Evolutionary conservation across 2,329 filamentous ascomycete genomes (phyloP), one percentile per base, ranked within the genome.

Genomic region (Trichophyton rubrum): DNA sequence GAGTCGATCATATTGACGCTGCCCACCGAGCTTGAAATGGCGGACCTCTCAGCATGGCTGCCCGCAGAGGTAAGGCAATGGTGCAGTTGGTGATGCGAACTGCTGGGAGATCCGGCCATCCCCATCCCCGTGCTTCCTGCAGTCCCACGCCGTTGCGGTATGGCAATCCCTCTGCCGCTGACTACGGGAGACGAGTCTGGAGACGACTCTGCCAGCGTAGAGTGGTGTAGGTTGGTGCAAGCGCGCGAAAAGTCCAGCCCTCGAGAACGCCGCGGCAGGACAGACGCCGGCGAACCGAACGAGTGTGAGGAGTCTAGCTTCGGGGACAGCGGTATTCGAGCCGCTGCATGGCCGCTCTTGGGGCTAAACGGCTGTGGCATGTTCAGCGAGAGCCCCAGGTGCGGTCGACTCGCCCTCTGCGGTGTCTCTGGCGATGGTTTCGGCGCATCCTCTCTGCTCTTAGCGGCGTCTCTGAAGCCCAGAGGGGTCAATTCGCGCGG

Each of bases 211-310:
- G 92, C 91, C 7, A 97, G 82, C 0, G 89, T 97, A 15, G 92
- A 96, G 73, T 97, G 93, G 74, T 97, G 93, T 22, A 99, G 80
- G 70, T 91, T 95, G 9, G 92, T 96, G 64, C 90, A 93, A 9
- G 91, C 91, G 66, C 92, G 83, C 45, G 92, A 92, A 73, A 96
- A 97, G 75, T 97, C 92, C 63, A 96, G 79, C 49, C 92, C 92
- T 60, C 92, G 84, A 33, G 91, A 96, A 63, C 91, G 86, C 65
- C 92, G 85, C 17, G 92, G 92, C 6, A 97, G 81, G 55, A 95
- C 88, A 59, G 91, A 95, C 27, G 88, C 87, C 1, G 91, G 90
- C 1, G 90, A 92, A 8, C 88, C 87, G 76, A 95, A 96, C 56
- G 86, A 89, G 66, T 90, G 88, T 20, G 87, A 86, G 60, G 88